These are phyloP conservation scores for Yamagishiella unicocca DNA, from an alignment of 139 green algal genomes.

Conservation along the genomic window DNA sequence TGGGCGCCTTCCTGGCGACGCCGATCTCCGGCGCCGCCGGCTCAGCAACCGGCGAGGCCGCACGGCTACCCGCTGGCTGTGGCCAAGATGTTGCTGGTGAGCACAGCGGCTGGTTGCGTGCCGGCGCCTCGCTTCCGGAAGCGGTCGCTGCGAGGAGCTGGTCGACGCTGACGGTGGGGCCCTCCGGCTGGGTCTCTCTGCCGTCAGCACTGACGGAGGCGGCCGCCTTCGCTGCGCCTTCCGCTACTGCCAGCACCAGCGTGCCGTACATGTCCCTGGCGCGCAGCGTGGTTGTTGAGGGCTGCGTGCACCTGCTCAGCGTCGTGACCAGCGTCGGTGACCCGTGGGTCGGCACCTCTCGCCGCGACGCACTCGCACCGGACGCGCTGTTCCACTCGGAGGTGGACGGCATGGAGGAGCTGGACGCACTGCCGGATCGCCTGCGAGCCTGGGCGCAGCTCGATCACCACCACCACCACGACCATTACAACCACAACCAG, in stretches of 20 bases:
- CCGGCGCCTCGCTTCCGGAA: not conserved
- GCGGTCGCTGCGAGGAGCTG: not conserved
- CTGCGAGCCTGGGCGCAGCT: not conserved
- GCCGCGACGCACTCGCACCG: not conserved
- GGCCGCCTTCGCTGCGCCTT: not conserved
- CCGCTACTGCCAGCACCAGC: not conserved
- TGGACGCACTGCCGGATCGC: not conserved
- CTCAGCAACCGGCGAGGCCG: too few relatives aligned
- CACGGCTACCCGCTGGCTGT: too few relatives aligned
- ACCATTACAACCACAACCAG: not conserved
- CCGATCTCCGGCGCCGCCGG: too few relatives aligned
- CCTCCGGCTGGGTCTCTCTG: not conserved
- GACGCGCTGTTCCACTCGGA: not conserved
- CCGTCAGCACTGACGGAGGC: not conserved
- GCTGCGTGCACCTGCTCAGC: conserved; percentile 37
- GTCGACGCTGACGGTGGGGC: not conserved
- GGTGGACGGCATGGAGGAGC: not conserved
- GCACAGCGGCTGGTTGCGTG: too few relatives aligned
- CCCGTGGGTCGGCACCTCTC: not conserved
- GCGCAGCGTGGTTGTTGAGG: conserved; percentile 25
- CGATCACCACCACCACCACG: not conserved
- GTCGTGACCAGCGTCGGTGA: conserved; percentile 10
- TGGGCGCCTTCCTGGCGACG: not conserved
- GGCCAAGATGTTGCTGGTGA: too few relatives aligned
- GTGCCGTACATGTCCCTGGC: conserved; percentile 6